phyloP scores from a whole-genome alignment of 1,284 basidiomycete genomes.

The Sporisorium iseilematis-ciliati region DNA sequence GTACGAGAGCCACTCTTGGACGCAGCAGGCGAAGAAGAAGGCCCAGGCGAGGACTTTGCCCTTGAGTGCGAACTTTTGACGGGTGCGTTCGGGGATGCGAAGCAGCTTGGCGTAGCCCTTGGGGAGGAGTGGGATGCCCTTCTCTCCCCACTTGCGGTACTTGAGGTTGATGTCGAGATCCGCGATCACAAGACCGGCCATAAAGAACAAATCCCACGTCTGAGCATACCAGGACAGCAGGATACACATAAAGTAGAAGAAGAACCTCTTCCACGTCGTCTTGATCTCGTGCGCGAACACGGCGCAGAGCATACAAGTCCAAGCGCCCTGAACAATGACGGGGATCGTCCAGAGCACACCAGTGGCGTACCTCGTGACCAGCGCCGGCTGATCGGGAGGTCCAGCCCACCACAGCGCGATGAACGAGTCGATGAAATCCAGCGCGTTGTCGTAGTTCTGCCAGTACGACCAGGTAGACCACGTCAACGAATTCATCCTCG shows the following conservation, averaged over 20 bases:
- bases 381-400: slow-evolving; percentile 50
- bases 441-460: slow-evolving; percentile 56
- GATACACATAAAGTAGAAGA: slow-evolving; percentile 57
- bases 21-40: slow-evolving; percentile 56
- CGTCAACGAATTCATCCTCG: slow-evolving; percentile 53
- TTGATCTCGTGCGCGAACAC: slow-evolving; percentile 60
- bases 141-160: slow-evolving; percentile 54
- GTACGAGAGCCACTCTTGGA: slow-evolving; percentile 47
- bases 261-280: slow-evolving; percentile 56
- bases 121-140: slow-evolving; percentile 47
- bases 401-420: slow-evolving; percentile 57
- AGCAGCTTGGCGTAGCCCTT: slow-evolving; percentile 31
- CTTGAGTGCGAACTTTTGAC: slow-evolving; percentile 48
- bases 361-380: slow-evolving; percentile 59
- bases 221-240: slow-evolving; percentile 59
- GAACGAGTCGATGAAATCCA: slow-evolving; percentile 53
- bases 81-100: slow-evolving; percentile 35
- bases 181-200: slow-evolving; percentile 60
- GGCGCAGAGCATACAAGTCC: slow-evolving; percentile 58
- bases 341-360: slow-evolving; percentile 66
- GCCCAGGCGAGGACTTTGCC: slow-evolving; percentile 56
- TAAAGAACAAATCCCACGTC: slow-evolving; percentile 63
- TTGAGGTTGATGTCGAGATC: slow-evolving; percentile 61
- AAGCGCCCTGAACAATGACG: slow-evolving; percentile 57
- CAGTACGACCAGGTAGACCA: slow-evolving; percentile 63